phyloP scores from a whole-genome alignment of 2,329 filamentous ascomycete genomes.

The Colletotrichum eremochloae region DNA sequence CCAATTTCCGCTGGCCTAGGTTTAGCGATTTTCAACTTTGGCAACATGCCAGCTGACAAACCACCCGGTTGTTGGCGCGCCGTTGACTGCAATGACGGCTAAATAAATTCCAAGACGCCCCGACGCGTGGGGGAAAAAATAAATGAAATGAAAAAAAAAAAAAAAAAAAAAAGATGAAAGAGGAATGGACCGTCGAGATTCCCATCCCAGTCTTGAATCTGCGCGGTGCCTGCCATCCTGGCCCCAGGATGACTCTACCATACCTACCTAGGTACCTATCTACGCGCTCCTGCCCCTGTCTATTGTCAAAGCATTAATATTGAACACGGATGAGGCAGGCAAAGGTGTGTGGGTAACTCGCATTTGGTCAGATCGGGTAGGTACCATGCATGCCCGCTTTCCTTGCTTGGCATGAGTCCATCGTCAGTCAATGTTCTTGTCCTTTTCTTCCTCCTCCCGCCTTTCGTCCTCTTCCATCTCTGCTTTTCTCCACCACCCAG shows the following conservation, averaged over 20 bases:
- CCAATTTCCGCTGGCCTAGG: conserved; percentile 17
- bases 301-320: background rate
- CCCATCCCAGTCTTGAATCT: background rate
- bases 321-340: conserved; percentile 9
- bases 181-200: conserved; percentile 5
- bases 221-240: conserved; percentile 17
- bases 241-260: background rate
- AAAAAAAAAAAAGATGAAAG: background rate
- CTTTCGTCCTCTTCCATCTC: conserved; percentile 4
- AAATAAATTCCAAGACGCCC: conserved; percentile 4
- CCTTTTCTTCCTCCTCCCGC: conserved; percentile 15
- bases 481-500: conserved; percentile 17
- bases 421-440: conserved; percentile 8
- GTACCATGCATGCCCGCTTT: conserved; percentile 11
- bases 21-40: background rate
- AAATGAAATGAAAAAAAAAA: no score
- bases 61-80: conserved; percentile 13
- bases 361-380: conserved; percentile 11
- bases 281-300: conserved; percentile 14
- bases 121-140: no score
- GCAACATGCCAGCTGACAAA: conserved; percentile 7
- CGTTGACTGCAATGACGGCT: conserved; percentile 11
- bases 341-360: background rate
- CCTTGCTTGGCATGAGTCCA: conserved; percentile 27
- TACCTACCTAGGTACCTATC: background rate